Evolutionary conservation across 2,329 filamentous ascomycete genomes (phyloP), one percentile per base, ranked within the genome.

Genomic region (Alternaria triticimaculans): DNA sequence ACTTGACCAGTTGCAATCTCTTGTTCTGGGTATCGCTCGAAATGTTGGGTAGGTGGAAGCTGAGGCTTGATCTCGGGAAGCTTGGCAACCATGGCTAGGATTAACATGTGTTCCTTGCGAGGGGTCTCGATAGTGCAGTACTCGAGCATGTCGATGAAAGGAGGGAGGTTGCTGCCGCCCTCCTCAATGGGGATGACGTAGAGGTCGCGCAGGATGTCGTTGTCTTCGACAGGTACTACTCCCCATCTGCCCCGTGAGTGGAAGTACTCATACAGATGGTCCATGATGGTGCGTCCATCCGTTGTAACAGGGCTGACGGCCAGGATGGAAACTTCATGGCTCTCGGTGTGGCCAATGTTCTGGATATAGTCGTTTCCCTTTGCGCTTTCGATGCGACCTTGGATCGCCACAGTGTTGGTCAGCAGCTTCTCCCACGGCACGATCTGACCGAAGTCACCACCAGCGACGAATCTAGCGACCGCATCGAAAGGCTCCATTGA

Each of bases 351-450:
- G 12, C 93, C 89, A 64, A 98, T 85, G 55, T 93, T 90, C 76
- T 93, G 96, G 0, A 99, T 89, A 74, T 99, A 99, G 65, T 96
- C 93, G 60, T 94, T 93, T 11, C 95, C 96, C 68, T 91, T 91
- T 63, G 91, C 87, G 70, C 93, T 89, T 55, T 92, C 88, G 63
- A 99, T 96, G 18, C 96, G 89, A 1, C 92, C 93, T 51, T 90
- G 90, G 21, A 96, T 90, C 7, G 87, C 88, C 28, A 96, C 83
- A 8, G 84, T 86, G 28, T 87, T 84, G 0, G 93, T 92, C 8
- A 97, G 87, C 10, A 98, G 83, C 61, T 91, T 87, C 18, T 86
- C 86, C 93, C 94, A 98, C 0, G 90, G 87, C 25, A 88, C 84
- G 5, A 84, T 87, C 49, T 84, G 79, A 51, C 86, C 87, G 58